phyloP scores from a whole-genome alignment of 805 yeast species.

The Lachancea sp. region DNA sequence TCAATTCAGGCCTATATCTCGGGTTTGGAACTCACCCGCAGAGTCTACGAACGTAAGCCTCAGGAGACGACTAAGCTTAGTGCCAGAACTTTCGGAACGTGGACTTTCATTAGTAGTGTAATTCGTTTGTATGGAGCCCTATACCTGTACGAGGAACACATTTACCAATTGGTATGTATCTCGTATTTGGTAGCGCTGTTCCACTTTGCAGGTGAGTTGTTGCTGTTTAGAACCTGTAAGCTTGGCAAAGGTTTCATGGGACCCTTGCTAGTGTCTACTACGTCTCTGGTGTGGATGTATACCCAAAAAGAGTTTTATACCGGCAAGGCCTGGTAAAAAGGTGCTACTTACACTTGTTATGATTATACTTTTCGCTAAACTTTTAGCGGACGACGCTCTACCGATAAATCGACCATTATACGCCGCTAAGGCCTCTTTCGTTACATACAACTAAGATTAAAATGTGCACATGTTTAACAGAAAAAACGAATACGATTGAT shows the following conservation, averaged over 20 bases:
- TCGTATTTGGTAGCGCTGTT: conserved; percentile 75
- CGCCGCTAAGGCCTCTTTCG: too few relatives aligned
- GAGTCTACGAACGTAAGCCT: conserved; percentile 68
- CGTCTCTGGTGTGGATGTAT: conserved; percentile 77
- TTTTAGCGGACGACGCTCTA: not conserved
- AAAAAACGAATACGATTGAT: not conserved
- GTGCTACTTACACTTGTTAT: too few relatives aligned
- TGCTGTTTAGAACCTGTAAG: conserved; percentile 68
- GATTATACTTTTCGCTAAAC: not conserved
- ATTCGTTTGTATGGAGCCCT: conserved; percentile 86
- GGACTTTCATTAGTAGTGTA: conserved; percentile 85
- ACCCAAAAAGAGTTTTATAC: conserved; percentile 59
- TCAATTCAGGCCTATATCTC: conserved; percentile 79
- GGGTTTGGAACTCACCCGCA: conserved; percentile 66
- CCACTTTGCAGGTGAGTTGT: conserved; percentile 83
- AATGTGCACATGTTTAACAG: not conserved
- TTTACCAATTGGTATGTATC: conserved; percentile 72
- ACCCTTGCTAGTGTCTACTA: conserved; percentile 74
- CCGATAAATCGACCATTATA: too few relatives aligned
- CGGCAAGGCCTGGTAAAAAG: conserved; percentile 20
- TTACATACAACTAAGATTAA: not conserved
- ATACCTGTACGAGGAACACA: conserved; percentile 57
- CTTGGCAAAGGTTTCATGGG: conserved; percentile 86
- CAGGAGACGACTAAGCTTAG: conserved; percentile 57
- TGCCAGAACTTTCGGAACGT: conserved; percentile 97